Conservation (phyloP, 2,329 filamentous ascomycete species). For the Venturiaceae sp. region DNA sequence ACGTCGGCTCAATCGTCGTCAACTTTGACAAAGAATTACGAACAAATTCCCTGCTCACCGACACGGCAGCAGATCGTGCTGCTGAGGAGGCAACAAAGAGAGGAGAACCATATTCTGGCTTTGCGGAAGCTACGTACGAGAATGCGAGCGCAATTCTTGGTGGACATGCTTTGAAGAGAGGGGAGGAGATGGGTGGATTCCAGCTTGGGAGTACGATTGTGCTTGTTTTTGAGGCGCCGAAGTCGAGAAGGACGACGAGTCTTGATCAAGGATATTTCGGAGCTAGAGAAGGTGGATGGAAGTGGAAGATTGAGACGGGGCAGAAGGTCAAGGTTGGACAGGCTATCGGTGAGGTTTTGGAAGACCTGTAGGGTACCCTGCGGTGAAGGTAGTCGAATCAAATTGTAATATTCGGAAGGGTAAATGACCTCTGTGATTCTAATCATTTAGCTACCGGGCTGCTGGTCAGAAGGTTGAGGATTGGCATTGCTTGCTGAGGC, state of each 20-base stretch:
- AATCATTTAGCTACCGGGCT: too few relatives aligned
- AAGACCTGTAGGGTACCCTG: constrained; percentile 23
- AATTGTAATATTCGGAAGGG: too few relatives aligned
- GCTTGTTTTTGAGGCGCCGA: constrained; percentile 89
- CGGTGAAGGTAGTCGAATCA: too few relatives aligned
- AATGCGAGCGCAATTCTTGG: constrained; percentile 66
- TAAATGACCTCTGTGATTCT: too few relatives aligned
- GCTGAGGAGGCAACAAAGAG: constrained; percentile 67
- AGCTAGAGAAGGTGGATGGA: constrained; percentile 57
- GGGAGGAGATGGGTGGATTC: constrained; percentile 98
- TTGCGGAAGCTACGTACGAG: constrained; percentile 82
- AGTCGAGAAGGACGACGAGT: constrained; percentile 42
- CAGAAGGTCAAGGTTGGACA: constrained; percentile 85
- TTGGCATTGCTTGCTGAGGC: too few relatives aligned
- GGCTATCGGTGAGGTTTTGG: constrained; percentile 65
- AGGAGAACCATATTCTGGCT: constrained; percentile 82
- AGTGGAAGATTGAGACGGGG: constrained; percentile 79
- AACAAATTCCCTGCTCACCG: constrained; percentile 84
- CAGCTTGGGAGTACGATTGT: constrained; percentile 92
- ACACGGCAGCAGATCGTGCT: constrained; percentile 81
- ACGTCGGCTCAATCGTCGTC: constrained; percentile 91
- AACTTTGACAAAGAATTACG: constrained; percentile 94
- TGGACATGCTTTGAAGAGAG: constrained; percentile 73
- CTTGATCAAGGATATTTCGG: constrained; percentile 52
- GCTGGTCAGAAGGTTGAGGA: too few relatives aligned